Base-by-base conservation (phyloP, 1,284 basidiomycete genomes). In the Papiliotrema laurentii region DNA sequence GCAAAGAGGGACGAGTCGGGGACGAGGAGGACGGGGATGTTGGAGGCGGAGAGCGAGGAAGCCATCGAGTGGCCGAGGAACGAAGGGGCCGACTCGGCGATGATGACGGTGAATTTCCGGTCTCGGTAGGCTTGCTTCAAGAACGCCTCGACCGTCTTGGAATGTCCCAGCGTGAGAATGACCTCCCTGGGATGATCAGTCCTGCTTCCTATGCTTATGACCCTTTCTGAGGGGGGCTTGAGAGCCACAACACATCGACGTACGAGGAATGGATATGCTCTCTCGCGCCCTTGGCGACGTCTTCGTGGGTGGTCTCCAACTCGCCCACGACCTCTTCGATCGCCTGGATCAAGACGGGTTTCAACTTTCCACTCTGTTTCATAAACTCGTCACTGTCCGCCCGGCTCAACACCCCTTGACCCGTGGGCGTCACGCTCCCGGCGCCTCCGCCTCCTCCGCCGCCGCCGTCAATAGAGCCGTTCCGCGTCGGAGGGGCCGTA, bases 221-320 rank as follows among this genome's bases (percentile, higher is more conserved):
- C n/a, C n/a, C n/a, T n/a, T n/a, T n/a, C n/a, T n/a, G n/a, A n/a
- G n/a, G n/a, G n/a, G n/a, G n/a, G n/a, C n/a, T n/a, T n/a, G n/a
- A n/a, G n/a, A n/a, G n/a, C n/a, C n/a, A n/a, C n/a, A n/a, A n/a
- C n/a, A n/a, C n/a, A n/a, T n/a, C 1, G 1, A 75, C 86, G 64
- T 66, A 93, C 90, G 96, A 91, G 10, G 90, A 90, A 73, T 97
- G 93, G 54, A 98, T 89, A 71, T 98, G 94, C 71, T 97, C 92
- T 69, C 84, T 87, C 1, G 93, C 90, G 54, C 89, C 90, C 75
- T 90, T 94, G 4, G 90, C 89, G 11, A 98, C 86, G 66, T 87
- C 93, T 59, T 94, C 89, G 64, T 96, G 91, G 1, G 94, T 93
- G 3, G 89, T 92, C 70, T 97, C 94, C 42, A 98, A 77, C 72